Base-by-base conservation (phyloP, 805 yeast species). In the Lachancea cidri region DNA sequence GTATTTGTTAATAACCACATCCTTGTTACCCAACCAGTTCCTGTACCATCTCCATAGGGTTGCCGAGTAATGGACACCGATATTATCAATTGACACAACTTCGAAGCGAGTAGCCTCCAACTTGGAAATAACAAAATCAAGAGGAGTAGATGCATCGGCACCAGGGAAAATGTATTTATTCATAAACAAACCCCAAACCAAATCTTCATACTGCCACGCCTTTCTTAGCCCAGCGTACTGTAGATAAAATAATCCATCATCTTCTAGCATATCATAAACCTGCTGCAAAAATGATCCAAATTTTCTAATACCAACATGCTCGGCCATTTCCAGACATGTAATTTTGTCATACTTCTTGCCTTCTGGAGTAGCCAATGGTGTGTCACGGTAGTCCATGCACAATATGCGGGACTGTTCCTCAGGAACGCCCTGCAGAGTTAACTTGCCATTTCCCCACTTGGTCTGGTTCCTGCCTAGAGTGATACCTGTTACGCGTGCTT, bases 121-220 rank as follows among this genome's bases (percentile, higher is more conserved):
- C 47, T 76, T 70, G 48, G 83, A 76, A 46, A 81, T 72, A 49
- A 86, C 91, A 58, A 85, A 88, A 45, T 86, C 86, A 54, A 88
- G 75, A 29, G 96, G 96, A 43, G 96, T 88, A 5, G 95, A 86
- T 36, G 96, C 96, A 69, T 87, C 96, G 39, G 96, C 96, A 67
- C 96, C 96, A 33, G 96, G 96, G 86, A 87, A 87, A 62, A 87
- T 83, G 68, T 86, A 87, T 73, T 86, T 87, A 79, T 88, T 87
- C 96, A 87, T 88, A 68, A 87, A 87, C 62, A 88, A 72, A 55
- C 96, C 96, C 96, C 96, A 87, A 66, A 79, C 73, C 58, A 87
- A 74, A 65, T 87, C 96, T 70, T 87, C 96, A 67, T 86, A 87
- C 70, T 87, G 96, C 96, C 96, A 87, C 44, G 76, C 72, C 70